phyloP scores from a whole-genome alignment of 768 basidiomycete species.

The Pisolithus tinctorius region DNA sequence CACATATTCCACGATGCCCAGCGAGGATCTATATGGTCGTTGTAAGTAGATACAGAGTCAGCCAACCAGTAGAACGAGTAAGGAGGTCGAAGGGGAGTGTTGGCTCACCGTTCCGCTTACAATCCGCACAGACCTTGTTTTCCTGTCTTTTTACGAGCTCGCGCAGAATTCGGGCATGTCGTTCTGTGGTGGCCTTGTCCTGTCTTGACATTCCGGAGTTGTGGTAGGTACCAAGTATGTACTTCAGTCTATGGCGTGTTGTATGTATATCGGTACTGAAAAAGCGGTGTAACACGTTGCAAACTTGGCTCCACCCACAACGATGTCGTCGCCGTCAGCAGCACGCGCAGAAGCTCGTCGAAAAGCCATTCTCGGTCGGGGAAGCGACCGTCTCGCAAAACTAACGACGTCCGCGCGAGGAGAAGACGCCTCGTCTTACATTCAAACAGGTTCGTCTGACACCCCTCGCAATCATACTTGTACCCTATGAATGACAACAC shows the following conservation, averaged over 20 bases:
- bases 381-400: constrained; percentile 69
- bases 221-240: neutral
- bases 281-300: too few species aligned
- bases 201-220: constrained; percentile 38
- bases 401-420: constrained; percentile 70
- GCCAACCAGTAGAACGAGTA: neutral
- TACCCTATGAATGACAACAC: neutral
- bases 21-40: constrained; percentile 65
- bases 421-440: constrained; percentile 55
- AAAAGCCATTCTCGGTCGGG: constrained; percentile 68
- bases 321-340: constrained; percentile 46
- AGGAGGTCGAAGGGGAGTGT: neutral
- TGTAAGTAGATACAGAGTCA: neutral
- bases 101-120: constrained; percentile 85
- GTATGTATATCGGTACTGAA: too few species aligned
- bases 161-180: constrained; percentile 68
- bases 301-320: constrained; percentile 6
- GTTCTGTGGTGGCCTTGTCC: constrained; percentile 84
- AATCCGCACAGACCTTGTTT: constrained; percentile 94
- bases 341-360: constrained; percentile 72
- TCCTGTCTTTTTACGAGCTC: constrained; percentile 85
- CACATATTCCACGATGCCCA: constrained; percentile 99
- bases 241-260: too few species aligned
- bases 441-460: constrained; percentile 38
- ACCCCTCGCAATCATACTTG: neutral